phyloP scores from a whole-genome alignment of 805 yeast species.

The Kregervanrija pseudodelftensis region DNA sequence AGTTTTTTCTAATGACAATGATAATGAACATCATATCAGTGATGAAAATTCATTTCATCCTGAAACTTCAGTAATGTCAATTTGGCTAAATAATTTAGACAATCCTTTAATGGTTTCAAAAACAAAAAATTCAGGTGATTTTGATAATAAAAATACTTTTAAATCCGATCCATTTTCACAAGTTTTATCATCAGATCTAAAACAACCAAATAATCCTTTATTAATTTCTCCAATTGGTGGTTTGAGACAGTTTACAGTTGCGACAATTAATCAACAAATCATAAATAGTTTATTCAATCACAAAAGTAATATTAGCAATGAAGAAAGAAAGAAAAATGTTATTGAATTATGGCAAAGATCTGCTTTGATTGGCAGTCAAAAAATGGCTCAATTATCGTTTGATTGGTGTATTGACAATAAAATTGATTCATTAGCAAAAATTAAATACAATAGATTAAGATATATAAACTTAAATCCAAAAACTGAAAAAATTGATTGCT shows the following conservation, averaged over 20 bases:
- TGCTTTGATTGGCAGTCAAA: slow-evolving; percentile 22
- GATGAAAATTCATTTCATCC: slow-evolving; percentile 19
- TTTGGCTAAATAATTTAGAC: slow-evolving; percentile 26
- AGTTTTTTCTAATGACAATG: neutral
- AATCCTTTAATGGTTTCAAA: slow-evolving; percentile 18
- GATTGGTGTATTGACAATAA: slow-evolving; percentile 27
- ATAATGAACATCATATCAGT: neutral
- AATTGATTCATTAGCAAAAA: slow-evolving; percentile 23
- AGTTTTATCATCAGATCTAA: slow-evolving; percentile 6
- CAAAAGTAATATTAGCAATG: neutral
- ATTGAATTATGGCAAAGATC: slow-evolving; percentile 16
- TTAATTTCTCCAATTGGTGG: slow-evolving; percentile 37
- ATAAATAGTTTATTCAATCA: slow-evolving; percentile 14
- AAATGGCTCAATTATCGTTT: slow-evolving; percentile 26
- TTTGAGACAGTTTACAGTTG: slow-evolving; percentile 31
- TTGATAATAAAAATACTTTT: slow-evolving; percentile 3
- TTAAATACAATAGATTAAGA: slow-evolving; percentile 20
- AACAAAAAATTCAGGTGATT: neutral
- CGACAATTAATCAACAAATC: slow-evolving; percentile 17
- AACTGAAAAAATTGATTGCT: slow-evolving; percentile 20
- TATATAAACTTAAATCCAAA: slow-evolving; percentile 16
- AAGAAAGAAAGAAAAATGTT: slow-evolving; percentile 11
- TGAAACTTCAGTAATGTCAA: slow-evolving; percentile 18
- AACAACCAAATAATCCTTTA: slow-evolving; percentile 16
- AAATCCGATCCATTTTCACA: slow-evolving; percentile 11